Percentiles rank a stretch among this genome's conserved stretches.
These are phyloP conservation scores for Mangifera indica DNA, from an alignment of 345 rosid species.

Conservation along the genomic window DNA sequence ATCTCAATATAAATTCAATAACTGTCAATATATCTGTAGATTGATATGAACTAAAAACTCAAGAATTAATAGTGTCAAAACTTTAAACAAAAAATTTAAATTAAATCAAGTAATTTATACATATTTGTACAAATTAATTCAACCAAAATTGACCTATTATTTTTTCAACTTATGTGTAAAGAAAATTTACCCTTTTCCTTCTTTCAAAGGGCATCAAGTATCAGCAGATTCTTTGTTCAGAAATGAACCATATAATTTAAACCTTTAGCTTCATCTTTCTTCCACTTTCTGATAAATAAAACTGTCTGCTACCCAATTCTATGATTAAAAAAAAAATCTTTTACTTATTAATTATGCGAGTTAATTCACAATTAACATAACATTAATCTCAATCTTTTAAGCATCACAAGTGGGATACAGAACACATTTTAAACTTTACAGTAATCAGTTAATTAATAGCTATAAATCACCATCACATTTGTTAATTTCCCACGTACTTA, in stretches of 20 bases:
- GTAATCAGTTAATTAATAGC: background rate
- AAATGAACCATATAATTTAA: slow-evolving; percentile 17
- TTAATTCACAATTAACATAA: background rate
- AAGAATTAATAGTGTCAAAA: too few relatives aligned
- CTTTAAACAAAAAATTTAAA: too few relatives aligned
- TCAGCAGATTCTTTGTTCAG: slow-evolving; percentile 21
- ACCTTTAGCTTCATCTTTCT: slow-evolving; percentile 21
- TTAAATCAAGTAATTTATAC: too few relatives aligned
- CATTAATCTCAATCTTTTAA: background rate
- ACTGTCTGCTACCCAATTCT: background rate
- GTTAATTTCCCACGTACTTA: too few relatives aligned
- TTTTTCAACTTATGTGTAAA: too few relatives aligned
- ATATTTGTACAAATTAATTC: background rate
- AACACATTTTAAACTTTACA: slow-evolving; percentile 15
- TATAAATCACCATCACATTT: background rate
- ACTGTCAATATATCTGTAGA: too few relatives aligned
- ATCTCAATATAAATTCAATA: too few relatives aligned
- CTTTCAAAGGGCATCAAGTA: background rate
- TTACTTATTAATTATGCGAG: background rate
- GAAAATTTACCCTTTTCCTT: background rate
- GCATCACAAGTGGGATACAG: slow-evolving; percentile 15
- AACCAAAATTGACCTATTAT: background rate
- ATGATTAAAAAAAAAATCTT: background rate
- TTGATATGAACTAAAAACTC: too few relatives aligned
- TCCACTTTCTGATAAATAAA: slow-evolving; percentile 26